phyloP scores from a whole-genome alignment of 2,329 filamentous ascomycete genomes.

The Alternaria sp. region DNA sequence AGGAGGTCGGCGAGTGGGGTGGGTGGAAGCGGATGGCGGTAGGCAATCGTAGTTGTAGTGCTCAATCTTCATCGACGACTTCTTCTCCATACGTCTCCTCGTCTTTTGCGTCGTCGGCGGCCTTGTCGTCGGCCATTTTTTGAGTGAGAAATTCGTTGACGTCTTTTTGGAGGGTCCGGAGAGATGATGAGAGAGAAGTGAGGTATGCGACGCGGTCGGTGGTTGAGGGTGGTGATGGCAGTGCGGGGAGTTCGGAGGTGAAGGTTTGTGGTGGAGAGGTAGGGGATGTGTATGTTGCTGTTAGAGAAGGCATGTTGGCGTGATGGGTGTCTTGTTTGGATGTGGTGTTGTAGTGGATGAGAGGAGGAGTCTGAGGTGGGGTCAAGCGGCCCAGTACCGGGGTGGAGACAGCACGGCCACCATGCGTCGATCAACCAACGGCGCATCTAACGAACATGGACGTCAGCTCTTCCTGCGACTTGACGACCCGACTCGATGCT shows the following conservation, averaged over 20 bases:
- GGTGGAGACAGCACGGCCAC: slow-evolving; percentile 13
- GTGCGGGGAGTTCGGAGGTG: slow-evolving; percentile 31
- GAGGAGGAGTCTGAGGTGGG: slow-evolving; percentile 2
- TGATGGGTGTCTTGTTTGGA: neutral
- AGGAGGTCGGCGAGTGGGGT: slow-evolving; percentile 22
- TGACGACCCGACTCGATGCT: neutral
- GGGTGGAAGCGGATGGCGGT: slow-evolving; percentile 7
- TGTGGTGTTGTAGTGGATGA: neutral
- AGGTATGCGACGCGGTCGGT: slow-evolving; percentile 68
- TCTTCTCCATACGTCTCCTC: slow-evolving; percentile 90
- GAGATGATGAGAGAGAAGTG: slow-evolving; percentile 64
- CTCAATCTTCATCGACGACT: slow-evolving; percentile 68
- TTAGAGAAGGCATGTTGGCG: slow-evolving; percentile 48
- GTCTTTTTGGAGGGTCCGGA: slow-evolving; percentile 66
- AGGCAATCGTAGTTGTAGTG: neutral
- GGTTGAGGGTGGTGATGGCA: slow-evolving; percentile 39
- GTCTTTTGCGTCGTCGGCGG: slow-evolving; percentile 50
- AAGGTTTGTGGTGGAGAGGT: slow-evolving; percentile 42
- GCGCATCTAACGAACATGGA: slow-evolving; percentile 3
- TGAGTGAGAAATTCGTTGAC: slow-evolving; percentile 76
- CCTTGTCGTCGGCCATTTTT: slow-evolving; percentile 78
- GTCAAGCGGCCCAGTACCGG: slow-evolving; percentile 9
- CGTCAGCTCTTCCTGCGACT: slow-evolving; percentile 12
- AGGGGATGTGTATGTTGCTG: slow-evolving; percentile 64
- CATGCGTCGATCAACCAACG: slow-evolving; percentile 8